phyloP scores from a whole-genome alignment of 2,329 filamentous ascomycete genomes.

The Venturia pyrina region DNA sequence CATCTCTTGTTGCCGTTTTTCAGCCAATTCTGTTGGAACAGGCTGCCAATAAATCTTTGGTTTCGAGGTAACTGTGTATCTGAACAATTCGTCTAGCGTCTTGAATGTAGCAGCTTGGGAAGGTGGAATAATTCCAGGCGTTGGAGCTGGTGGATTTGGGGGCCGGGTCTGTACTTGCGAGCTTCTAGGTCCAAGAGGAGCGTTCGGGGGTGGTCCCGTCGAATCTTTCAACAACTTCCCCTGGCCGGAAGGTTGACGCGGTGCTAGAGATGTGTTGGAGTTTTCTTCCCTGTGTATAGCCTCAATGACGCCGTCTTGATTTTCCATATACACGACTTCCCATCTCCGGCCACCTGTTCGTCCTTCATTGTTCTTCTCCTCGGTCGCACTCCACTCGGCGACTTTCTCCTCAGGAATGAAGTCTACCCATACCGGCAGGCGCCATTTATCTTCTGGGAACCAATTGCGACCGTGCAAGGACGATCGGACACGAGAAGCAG shows the following conservation, averaged over 20 bases:
- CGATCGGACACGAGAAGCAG: conserved; percentile 67
- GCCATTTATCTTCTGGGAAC: conserved; percentile 71
- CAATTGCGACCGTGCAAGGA: conserved; percentile 70
- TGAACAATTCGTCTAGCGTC: conserved; percentile 51
- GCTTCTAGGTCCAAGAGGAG: not conserved
- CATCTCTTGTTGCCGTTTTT: conserved; percentile 53
- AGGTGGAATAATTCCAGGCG: not conserved
- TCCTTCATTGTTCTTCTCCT: conserved; percentile 43
- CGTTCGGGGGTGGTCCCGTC: not conserved
- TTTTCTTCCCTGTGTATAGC: conserved; percentile 16
- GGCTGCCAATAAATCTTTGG: conserved; percentile 57
- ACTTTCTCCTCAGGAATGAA: conserved; percentile 74
- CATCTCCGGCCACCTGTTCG: conserved; percentile 43
- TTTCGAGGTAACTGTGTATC: conserved; percentile 45
- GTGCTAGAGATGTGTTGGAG: conserved; percentile 1
- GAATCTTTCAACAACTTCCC: not conserved
- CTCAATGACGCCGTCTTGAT: conserved; percentile 35
- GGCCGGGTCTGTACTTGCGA: not conserved
- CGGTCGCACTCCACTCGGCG: conserved; percentile 61
- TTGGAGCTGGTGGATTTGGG: not conserved
- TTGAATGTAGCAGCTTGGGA: conserved; percentile 29
- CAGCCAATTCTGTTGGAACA: conserved; percentile 53
- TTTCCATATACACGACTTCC: conserved; percentile 62
- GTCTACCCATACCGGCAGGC: conserved; percentile 80
- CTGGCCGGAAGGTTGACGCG: conserved; percentile 3